Evolutionary conservation across 1,284 basidiomycete species (phyloP).

Genomic region (Ceratobasidium sp.): DNA sequence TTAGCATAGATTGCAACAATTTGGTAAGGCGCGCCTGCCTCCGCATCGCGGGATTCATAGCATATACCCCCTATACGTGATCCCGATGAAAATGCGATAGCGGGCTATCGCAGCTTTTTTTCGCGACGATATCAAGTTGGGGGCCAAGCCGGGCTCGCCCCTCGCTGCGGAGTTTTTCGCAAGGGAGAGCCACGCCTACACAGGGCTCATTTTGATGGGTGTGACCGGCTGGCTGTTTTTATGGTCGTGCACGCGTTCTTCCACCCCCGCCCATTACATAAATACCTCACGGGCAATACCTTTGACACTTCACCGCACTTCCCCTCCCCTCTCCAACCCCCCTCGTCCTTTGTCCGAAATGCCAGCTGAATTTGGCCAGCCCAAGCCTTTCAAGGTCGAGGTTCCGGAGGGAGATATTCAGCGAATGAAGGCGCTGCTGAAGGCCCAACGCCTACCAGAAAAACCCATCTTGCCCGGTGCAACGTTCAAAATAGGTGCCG

Average conservation of each 20-base stretch:
- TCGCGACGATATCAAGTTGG: not conserved
- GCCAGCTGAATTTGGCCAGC: constrained; percentile 11
- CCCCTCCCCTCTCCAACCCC: not conserved
- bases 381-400: constrained; percentile 37
- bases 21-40: no score
- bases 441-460: constrained; percentile 29
- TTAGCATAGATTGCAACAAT: no score
- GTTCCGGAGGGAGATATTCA: constrained; percentile 33
- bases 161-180: not conserved
- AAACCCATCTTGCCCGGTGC: constrained; percentile 30
- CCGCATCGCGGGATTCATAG: no score
- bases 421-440: constrained; percentile 16
- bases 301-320: not conserved
- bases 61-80: no score
- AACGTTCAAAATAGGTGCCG: constrained; percentile 20
- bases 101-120: not conserved
- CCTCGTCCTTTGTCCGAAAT: not conserved
- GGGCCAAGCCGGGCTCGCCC: not conserved
- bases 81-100: no score
- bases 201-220: constrained; percentile 8
- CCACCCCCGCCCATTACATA: not conserved
- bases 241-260: not conserved
- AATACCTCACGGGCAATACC: not conserved
- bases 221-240: constrained; percentile 1
- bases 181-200: not conserved